These are phyloP conservation scores for Pseudogymnoascus sp. DNA, from an alignment of 2,329 filamentous ascomycete species.

Conservation along the genomic window DNA sequence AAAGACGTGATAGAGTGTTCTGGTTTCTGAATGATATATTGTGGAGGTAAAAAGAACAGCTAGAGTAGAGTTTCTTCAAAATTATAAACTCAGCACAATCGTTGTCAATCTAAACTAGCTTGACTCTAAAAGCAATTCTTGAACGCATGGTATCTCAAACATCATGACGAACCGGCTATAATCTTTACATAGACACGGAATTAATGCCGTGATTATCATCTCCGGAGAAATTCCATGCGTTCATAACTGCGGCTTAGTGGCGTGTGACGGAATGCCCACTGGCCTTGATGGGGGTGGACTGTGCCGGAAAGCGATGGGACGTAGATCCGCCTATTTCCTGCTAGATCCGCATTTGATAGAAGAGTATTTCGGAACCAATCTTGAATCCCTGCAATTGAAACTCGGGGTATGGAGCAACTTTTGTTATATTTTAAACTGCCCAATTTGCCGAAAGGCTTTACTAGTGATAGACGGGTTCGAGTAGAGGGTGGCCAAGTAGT, in stretches of 20 bases:
- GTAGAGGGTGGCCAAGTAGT: neutral
- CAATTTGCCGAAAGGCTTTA: neutral
- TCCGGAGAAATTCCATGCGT: neutral
- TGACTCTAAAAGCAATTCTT: too few relatives aligned
- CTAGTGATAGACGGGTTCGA: neutral
- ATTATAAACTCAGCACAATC: too few relatives aligned
- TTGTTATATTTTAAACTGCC: neutral
- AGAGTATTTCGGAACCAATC: neutral
- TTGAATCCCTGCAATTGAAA: neutral
- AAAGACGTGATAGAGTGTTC: too few relatives aligned
- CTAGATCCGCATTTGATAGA: neutral
- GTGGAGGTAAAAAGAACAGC: too few relatives aligned
- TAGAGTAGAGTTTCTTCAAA: too few relatives aligned
- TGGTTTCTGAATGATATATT: too few relatives aligned
- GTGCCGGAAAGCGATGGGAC: neutral
- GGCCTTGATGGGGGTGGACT: neutral
- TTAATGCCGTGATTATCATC: neutral
- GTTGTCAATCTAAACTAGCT: too few relatives aligned
- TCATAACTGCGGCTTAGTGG: neutral
- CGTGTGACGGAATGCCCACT: neutral
- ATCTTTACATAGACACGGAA: neutral
- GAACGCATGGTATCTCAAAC: too few relatives aligned
- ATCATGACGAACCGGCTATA: neutral
- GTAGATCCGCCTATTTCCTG: neutral
- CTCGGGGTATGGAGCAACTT: neutral